Evolutionary conservation across 129 eudicot species (phyloP).

Genomic region (Kitagawia praeruptora): DNA sequence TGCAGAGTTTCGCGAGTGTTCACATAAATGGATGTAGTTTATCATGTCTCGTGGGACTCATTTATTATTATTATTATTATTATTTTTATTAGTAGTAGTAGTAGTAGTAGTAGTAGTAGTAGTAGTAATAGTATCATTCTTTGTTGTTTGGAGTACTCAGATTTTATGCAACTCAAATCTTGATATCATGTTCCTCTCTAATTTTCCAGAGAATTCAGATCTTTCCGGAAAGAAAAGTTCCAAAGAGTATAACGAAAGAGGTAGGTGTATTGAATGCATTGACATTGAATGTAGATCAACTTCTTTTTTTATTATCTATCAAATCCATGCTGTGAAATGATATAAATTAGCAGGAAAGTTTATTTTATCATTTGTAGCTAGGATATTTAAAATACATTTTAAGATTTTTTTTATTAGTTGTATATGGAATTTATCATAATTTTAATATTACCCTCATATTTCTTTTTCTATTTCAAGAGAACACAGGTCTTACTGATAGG

Average conservation of each 20-base stretch:
- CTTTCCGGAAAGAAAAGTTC: slow-evolving; percentile 39
- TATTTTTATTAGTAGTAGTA: no score
- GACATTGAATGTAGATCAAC: not conserved
- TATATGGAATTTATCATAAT: not conserved
- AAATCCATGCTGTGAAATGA: not conserved
- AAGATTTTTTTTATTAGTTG: not conserved
- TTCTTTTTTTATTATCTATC: not conserved
- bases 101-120: no score
- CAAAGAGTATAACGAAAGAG: slow-evolving; percentile 51
- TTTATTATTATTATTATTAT: no score
- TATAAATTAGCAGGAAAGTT: not conserved
- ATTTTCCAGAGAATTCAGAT: slow-evolving; percentile 36
- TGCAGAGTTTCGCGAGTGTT: not conserved
- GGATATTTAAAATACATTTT: not conserved
- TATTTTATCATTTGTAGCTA: not conserved
- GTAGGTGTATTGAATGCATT: slow-evolving; percentile 22
- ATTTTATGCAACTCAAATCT: not conserved
- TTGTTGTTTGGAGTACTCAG: not conserved
- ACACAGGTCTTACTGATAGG: not conserved
- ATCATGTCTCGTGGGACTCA: not conserved
- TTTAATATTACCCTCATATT: not conserved
- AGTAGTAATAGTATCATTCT: not conserved
- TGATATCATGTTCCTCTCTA: not conserved
- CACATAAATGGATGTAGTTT: not conserved
- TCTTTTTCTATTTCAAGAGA: not conserved